Percentiles rank a stretch among this genome's conserved stretches.
phyloP scores from a whole-genome alignment of 2,329 filamentous ascomycete genomes.

The Scopulariopsis brevicaulis region DNA sequence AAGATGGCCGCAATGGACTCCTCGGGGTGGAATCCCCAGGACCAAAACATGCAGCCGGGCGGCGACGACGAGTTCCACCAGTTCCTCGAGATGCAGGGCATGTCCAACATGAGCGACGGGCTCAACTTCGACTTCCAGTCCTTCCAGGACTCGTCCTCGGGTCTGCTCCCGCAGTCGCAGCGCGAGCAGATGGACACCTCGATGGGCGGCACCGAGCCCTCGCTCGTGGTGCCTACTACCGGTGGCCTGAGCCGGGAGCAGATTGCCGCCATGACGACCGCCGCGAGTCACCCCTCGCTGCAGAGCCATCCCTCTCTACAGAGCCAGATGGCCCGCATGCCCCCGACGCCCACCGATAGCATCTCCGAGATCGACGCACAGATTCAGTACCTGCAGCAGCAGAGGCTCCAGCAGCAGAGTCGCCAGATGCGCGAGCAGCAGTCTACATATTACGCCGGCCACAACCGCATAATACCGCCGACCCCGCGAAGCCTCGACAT shows the following conservation, averaged over 20 bases:
- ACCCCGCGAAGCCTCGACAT: conserved; percentile 76
- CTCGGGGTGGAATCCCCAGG: conserved; percentile 42
- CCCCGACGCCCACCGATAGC: conserved; percentile 34
- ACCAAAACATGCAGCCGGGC: conserved; percentile 37
- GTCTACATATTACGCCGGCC: conserved; percentile 39
- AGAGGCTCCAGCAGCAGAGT: conserved; percentile 50
- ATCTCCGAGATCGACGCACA: conserved; percentile 53
- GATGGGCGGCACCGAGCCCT: conserved; percentile 33
- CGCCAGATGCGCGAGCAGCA: conserved; percentile 47
- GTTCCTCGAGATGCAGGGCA: conserved; percentile 48
- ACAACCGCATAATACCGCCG: conserved; percentile 56
- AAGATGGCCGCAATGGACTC: conserved; percentile 29
- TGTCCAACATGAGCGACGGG: conserved; percentile 38
- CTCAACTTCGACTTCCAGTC: conserved; percentile 50
- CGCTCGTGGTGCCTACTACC: conserved; percentile 20
- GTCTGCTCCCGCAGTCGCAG: conserved; percentile 16
- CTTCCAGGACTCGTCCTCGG: conserved; percentile 30
- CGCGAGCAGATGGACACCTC: conserved; percentile 34
- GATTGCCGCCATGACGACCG: conserved; percentile 35
- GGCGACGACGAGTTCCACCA: conserved; percentile 53
- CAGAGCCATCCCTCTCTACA: conserved; percentile 33
- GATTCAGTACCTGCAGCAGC: conserved; percentile 54
- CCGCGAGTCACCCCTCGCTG: conserved; percentile 31
- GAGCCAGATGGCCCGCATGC: conserved; percentile 31
- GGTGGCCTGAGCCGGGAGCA: conserved; percentile 15